A percentile compares a stretch with the other conserved stretches of the same genome.
These are phyloP conservation scores for Kockovaella imperatae DNA, from an alignment of 768 basidiomycete genomes.

Conservation along the genomic window DNA sequence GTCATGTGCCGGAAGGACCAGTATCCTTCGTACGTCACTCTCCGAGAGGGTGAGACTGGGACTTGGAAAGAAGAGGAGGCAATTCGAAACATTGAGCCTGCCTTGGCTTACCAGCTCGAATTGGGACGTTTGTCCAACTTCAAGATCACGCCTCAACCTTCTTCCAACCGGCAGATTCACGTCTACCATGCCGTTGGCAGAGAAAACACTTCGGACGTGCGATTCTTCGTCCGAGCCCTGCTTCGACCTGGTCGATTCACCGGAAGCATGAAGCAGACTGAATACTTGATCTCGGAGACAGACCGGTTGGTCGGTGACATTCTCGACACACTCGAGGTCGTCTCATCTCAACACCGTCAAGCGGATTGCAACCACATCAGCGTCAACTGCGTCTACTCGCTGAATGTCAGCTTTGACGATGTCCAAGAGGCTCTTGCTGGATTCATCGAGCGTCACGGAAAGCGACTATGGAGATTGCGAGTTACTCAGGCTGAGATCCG, in stretches of 20 bases:
- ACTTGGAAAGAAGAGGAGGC: slow-evolving; percentile 89
- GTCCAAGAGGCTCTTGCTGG: slow-evolving; percentile 96
- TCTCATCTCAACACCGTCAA: slow-evolving; percentile 77
- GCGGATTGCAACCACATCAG: slow-evolving; percentile 98
- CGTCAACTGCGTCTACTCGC: slow-evolving; percentile 97
- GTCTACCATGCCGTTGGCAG: slow-evolving; percentile 91
- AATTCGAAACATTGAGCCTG: slow-evolving; percentile 97
- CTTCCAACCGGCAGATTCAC: slow-evolving; percentile 95
- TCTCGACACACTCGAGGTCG: slow-evolving; percentile 89
- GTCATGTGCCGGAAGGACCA: slow-evolving; percentile 82
- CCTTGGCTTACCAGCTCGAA: slow-evolving; percentile 94
- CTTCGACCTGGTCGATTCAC: slow-evolving; percentile 90
- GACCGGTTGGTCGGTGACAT: slow-evolving; percentile 91
- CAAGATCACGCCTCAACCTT: slow-evolving; percentile 90
- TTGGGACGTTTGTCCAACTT: slow-evolving; percentile 93
- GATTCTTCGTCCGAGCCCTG: slow-evolving; percentile 96
- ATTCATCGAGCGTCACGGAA: slow-evolving; percentile 97
- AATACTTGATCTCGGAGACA: slow-evolving; percentile 97
- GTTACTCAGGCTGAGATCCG: slow-evolving; percentile 97
- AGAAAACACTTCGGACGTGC: slow-evolving; percentile 94
- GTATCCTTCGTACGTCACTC: slow-evolving; percentile 91
- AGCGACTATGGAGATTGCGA: slow-evolving; percentile 93
- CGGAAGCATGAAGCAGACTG: slow-evolving; percentile 86
- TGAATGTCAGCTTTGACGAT: slow-evolving; percentile 90
- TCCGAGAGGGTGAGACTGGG: slow-evolving; percentile 58